A percentile compares a stretch with the other conserved stretches of the same genome.
These are phyloP conservation scores for Arctium minus DNA, from an alignment of 129 eudicot genomes.

Conservation along the genomic window DNA sequence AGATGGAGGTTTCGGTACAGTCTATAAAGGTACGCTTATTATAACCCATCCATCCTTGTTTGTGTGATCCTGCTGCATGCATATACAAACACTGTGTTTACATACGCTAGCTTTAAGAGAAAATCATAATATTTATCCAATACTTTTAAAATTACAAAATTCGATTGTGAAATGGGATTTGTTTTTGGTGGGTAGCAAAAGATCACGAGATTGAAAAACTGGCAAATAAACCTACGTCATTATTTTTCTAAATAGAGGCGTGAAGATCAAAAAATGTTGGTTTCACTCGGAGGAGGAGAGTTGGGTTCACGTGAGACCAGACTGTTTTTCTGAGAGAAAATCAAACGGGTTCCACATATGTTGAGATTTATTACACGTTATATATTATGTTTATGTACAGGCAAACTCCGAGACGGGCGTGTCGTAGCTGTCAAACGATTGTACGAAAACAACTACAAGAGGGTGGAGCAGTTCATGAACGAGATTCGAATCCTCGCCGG, in stretches of 20 bases:
- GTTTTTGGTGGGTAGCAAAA: not conserved
- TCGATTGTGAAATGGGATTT: no score
- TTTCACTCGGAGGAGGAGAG: not conserved
- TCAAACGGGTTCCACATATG: not conserved
- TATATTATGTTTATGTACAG: conserved; percentile 23
- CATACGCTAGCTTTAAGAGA: not conserved
- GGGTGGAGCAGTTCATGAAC: conserved; percentile 73
- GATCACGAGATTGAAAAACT: not conserved
- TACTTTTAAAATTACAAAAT: no score
- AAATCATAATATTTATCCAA: not conserved
- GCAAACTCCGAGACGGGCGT: conserved; percentile 82
- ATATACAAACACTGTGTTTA: not conserved
- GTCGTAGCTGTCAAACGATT: conserved; percentile 69
- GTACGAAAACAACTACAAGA: conserved; percentile 60
- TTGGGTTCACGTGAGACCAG: no score
- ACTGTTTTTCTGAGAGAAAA: no score
- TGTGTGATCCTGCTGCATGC: not conserved
- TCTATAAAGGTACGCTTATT: conserved; percentile 55
- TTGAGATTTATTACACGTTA: not conserved
- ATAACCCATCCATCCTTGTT: not conserved
- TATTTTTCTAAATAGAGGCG: not conserved
- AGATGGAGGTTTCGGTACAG: conserved; percentile 84
- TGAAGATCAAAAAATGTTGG: not conserved
- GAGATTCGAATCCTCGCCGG: conserved; percentile 63
- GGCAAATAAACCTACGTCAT: not conserved